These are phyloP conservation scores for Davidsoniella neocaledoniae DNA, from an alignment of 2,329 filamentous ascomycete species.

Conservation along the genomic window DNA sequence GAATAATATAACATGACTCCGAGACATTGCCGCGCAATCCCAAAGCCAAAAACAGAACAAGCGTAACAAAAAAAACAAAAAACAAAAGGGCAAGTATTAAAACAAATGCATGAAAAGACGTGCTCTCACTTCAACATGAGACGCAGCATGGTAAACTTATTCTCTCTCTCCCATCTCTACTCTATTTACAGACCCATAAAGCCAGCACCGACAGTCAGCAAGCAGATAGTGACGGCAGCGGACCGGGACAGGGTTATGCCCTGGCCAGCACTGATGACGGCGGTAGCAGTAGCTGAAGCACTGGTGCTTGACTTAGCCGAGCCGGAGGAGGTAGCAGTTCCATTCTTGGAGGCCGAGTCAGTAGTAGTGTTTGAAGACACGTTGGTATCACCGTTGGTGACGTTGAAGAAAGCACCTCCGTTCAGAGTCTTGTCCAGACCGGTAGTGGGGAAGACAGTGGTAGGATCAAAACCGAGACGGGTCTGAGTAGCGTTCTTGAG, in stretches of 20 bases:
- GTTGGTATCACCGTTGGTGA: conserved; percentile 19
- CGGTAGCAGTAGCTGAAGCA: neutral
- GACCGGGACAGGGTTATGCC: conserved; percentile 9
- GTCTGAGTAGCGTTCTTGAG: conserved; percentile 18
- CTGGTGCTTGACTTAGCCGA: neutral
- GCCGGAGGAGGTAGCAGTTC: conserved; percentile 2
- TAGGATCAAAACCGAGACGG: conserved; percentile 20
- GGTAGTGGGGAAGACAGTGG: conserved; percentile 18
- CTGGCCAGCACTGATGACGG: conserved; percentile 3
- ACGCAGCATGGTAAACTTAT: no score
- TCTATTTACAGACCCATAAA: conserved; percentile 9
- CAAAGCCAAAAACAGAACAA: neutral
- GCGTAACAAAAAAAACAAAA: neutral
- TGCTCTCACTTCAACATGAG: neutral
- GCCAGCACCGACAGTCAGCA: conserved; percentile 12
- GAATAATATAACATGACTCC: no score
- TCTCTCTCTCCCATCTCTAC: neutral
- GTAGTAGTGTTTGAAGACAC: neutral
- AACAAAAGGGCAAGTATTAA: neutral
- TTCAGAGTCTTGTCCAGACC: conserved; percentile 19
- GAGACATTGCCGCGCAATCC: neutral
- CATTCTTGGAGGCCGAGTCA: neutral
- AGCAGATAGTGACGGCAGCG: conserved; percentile 9
- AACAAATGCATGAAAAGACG: neutral
- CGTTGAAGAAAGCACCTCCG: conserved; percentile 24